Conservation (phyloP, 306 rosid genomes). For the Prunus campanulata region DNA sequence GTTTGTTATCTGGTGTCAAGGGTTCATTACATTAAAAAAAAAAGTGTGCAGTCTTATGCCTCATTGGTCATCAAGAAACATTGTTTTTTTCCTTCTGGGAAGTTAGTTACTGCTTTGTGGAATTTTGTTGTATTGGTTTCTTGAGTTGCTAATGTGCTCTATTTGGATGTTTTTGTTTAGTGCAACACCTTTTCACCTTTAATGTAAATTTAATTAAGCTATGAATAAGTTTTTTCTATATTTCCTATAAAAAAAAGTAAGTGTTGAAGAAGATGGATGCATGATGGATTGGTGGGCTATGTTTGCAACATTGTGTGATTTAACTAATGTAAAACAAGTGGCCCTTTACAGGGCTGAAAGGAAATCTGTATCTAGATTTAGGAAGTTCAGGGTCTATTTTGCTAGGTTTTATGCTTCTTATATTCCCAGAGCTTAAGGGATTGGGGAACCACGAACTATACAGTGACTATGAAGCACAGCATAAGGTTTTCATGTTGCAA, state of each 20-base stretch:
- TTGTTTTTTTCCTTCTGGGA: neutral
- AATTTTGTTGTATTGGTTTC: neutral
- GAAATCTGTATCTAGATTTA: neutral
- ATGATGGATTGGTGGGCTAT: neutral
- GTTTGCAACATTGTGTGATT: neutral
- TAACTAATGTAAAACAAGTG: neutral
- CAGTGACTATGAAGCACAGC: neutral
- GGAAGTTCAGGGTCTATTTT: neutral
- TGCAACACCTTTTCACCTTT: neutral
- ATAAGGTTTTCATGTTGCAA: slow-evolving; percentile 1
- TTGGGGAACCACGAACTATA: neutral
- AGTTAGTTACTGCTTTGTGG: neutral
- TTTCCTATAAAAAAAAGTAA: neutral
- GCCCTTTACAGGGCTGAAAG: neutral
- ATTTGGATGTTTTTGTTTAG: neutral
- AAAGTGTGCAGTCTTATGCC: neutral
- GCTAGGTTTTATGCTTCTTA: neutral
- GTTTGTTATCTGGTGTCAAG: neutral
- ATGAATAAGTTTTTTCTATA: neutral
- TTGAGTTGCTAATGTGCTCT: neutral
- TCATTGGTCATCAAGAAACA: neutral
- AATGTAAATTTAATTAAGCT: neutral
- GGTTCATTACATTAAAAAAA: neutral
- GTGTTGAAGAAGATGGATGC: neutral
- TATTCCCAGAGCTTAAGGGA: neutral